Evolutionary conservation across 768 basidiomycete genomes (phyloP).

Genomic region (Leccinum fibrillosum): DNA sequence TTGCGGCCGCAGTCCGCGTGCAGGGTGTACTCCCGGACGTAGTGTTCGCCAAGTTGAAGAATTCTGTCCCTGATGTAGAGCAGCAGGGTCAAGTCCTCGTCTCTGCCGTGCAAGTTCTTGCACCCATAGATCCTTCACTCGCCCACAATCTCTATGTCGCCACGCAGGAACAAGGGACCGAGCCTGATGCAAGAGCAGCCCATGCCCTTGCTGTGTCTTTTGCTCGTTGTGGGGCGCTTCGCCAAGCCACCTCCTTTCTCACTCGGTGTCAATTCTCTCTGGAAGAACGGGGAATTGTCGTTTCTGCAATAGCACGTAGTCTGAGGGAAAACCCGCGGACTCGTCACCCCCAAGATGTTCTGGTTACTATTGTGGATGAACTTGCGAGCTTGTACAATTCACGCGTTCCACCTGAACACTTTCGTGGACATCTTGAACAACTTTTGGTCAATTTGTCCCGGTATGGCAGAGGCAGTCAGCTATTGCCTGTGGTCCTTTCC

Average conservation of each 20-base stretch:
- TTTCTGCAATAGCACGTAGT: conserved; percentile 37
- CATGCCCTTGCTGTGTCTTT: conserved; percentile 32
- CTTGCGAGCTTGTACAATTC: conserved; percentile 37
- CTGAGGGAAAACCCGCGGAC: conserved; percentile 35
- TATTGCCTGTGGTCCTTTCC: conserved; percentile 39
- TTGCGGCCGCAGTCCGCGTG: conserved; percentile 27
- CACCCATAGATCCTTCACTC: conserved; percentile 27
- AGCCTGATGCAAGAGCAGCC: conserved; percentile 21
- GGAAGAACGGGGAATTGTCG: conserved; percentile 34
- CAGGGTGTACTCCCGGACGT: conserved; percentile 25
- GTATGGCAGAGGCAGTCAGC: conserved; percentile 34
- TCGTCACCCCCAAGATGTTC: conserved; percentile 28
- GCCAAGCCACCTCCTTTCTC: conserved; percentile 35
- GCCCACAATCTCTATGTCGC: conserved; percentile 36
- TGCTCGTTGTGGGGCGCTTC: conserved; percentile 24
- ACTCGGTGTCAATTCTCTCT: conserved; percentile 27
- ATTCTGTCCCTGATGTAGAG: conserved; percentile 18
- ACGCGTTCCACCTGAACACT: conserved; percentile 36
- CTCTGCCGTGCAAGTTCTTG: conserved; percentile 16
- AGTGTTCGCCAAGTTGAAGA: conserved; percentile 31
- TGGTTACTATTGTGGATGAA: conserved; percentile 33
- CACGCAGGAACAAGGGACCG: conserved; percentile 21
- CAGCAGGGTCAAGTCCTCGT: conserved; percentile 30
- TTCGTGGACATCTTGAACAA: conserved; percentile 42
- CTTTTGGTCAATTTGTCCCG: conserved; percentile 39